These are phyloP conservation scores for Puccinia horiana DNA, from an alignment of 1,284 basidiomycete genomes.

Conservation along the genomic window DNA sequence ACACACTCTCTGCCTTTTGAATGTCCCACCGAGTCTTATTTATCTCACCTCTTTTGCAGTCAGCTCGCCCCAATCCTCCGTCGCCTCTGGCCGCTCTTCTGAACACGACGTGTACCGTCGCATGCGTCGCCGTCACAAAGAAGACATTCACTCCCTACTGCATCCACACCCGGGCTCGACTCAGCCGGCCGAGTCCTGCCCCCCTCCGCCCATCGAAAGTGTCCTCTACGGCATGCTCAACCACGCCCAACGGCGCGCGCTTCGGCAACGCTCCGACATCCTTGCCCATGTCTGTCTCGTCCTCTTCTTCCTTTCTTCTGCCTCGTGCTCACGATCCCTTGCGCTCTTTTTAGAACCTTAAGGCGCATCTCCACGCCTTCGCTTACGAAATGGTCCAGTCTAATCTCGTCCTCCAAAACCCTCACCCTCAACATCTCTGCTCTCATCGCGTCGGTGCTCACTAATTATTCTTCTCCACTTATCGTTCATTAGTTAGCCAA, in stretches of 20 bases:
- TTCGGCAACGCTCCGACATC: neutral
- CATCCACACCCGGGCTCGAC: neutral
- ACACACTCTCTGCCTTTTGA: neutral
- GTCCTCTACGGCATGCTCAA: neutral
- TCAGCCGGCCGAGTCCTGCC: neutral
- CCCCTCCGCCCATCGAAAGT: neutral
- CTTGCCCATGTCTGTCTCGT: neutral
- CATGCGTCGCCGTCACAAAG: constrained; percentile 10
- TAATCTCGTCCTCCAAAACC: neutral
- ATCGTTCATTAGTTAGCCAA: no score
- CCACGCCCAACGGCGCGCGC: neutral
- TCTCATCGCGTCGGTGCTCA: neutral
- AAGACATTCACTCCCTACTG: neutral
- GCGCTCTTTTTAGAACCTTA: neutral
- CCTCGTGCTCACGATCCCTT: neutral
- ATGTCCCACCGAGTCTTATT: neutral
- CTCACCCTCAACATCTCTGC: neutral
- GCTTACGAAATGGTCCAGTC: neutral
- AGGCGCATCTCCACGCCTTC: neutral
- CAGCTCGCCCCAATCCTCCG: neutral
- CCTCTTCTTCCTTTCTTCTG: neutral
- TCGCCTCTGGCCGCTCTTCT: neutral
- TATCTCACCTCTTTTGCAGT: neutral
- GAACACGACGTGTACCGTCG: neutral
- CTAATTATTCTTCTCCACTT: neutral